Evolutionary conservation across 1,284 basidiomycete genomes (phyloP), one percentile per base, ranked within the genome.

Genomic region (Ustilago trichophora): DNA sequence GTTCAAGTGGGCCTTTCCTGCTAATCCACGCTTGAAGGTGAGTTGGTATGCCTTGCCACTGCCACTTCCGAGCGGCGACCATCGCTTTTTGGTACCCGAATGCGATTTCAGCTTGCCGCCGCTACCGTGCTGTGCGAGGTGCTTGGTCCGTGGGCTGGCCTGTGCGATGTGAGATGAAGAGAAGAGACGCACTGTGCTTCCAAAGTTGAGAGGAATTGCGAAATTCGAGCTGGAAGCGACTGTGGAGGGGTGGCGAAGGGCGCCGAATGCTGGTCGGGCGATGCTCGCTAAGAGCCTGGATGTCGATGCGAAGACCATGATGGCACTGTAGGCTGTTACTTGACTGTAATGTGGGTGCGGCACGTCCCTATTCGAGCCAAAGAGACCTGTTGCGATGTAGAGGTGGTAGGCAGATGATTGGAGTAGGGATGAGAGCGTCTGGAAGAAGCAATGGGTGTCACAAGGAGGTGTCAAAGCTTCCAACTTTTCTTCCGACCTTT

Each of bases 1-100:
- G 60, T 77, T 77, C 29, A 77, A 49, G 24, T 77, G 75, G n/a
- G 54, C 53, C 49, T 75, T 77, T 16, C 73, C 73, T 21, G 75
- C 50, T 18, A 54, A 10, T 8, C 56, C 57, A 22, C 73, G 60
- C 54, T 71, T 77, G 55, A 77, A 75, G 9, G 51, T 59, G 27
- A 62, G 47, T 48, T 68, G 62, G 34, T 62, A 60, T 19, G 64
- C 60, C 32, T 64, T 69, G 10, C 72, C 72, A 21, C 69, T 67
- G 11, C 60, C 65, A 7, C 64, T 49, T 15, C 74, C 74, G 9
- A 55, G 42, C 6, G 75, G 73, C 5, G 65, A 43, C 59, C 72
- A 75, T 38, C 75, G 59, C 57, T 77, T 77, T 59, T 77, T 77
- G 19, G 75, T 65, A 27, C 66, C 70, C 12, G 64, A 57, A 35